A percentile compares a stretch with the other conserved stretches of the same genome.
phyloP scores from a whole-genome alignment of 2,329 filamentous ascomycete species.

The Colletotrichum cordylinicola region DNA sequence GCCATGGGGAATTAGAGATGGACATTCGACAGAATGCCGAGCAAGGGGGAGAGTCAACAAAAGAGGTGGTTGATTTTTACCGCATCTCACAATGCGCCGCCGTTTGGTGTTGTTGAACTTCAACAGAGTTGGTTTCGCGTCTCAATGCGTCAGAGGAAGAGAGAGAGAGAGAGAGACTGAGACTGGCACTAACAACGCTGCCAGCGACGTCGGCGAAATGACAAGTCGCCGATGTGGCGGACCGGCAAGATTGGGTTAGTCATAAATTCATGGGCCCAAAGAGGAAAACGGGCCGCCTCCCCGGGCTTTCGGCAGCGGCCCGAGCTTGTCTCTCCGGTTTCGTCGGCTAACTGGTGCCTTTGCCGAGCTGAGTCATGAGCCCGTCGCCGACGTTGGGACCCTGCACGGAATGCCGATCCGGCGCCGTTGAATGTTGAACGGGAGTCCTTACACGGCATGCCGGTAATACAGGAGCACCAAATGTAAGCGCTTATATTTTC shows the following conservation, averaged over 20 bases:
- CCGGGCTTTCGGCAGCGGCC: conserved; percentile 9
- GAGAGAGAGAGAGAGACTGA: background rate
- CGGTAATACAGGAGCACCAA: background rate
- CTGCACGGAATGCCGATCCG: background rate
- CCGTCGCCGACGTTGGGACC: background rate
- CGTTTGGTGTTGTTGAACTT: background rate
- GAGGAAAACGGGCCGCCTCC: background rate
- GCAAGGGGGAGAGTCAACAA: background rate
- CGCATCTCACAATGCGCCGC: background rate
- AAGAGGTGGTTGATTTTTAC: background rate
- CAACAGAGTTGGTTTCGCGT: background rate
- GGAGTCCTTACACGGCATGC: background rate
- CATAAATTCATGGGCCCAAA: background rate
- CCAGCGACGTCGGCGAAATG: conserved; percentile 20
- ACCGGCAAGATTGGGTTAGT: background rate
- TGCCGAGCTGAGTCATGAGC: conserved; percentile 19
- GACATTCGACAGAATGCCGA: conserved; percentile 5
- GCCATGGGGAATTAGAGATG: background rate
- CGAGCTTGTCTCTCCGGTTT: conserved; percentile 16
- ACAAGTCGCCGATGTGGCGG: conserved; percentile 16
- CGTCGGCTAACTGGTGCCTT: conserved; percentile 15
- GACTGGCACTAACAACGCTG: background rate
- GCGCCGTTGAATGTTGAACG: background rate
- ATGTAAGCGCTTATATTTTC: background rate
- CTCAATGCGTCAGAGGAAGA: conserved; percentile 2